Conservation (phyloP, 2,329 filamentous ascomycete species). For the Niveomyces coronatus region DNA sequence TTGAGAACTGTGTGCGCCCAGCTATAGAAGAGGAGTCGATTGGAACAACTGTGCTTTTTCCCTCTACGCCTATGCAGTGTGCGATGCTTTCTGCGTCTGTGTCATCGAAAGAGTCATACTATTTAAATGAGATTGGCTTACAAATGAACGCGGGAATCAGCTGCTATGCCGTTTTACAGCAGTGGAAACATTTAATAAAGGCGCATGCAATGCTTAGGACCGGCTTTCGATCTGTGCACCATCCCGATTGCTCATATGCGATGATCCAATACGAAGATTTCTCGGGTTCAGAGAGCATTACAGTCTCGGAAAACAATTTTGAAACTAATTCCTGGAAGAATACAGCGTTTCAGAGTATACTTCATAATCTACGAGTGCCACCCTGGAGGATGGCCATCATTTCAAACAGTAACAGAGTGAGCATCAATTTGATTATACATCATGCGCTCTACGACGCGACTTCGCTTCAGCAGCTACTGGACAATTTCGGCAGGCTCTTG, state of each 20-base stretch:
- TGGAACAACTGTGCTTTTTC: conserved; percentile 43
- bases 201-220: conserved; percentile 65
- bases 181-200: conserved; percentile 47
- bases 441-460: conserved; percentile 82
- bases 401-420: conserved; percentile 11
- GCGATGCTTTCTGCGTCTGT: conserved; percentile 71
- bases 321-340: neutral
- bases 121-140: conserved; percentile 64
- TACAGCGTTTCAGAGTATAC: conserved; percentile 15
- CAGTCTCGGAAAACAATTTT: neutral
- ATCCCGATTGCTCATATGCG: conserved; percentile 52
- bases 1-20: conserved; percentile 22
- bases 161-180: conserved; percentile 32
- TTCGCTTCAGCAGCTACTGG: conserved; percentile 56
- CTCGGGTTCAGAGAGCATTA: neutral
- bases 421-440: conserved; percentile 47
- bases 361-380: conserved; percentile 38
- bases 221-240: conserved; percentile 56
- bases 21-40: conserved; percentile 18
- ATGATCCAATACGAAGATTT: conserved; percentile 4
- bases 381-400: conserved; percentile 54
- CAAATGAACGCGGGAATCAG: conserved; percentile 32
- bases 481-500: conserved; percentile 37
- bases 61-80: conserved; percentile 70
- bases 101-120: conserved; percentile 54